A percentile compares a stretch with the other conserved stretches of the same genome.
phyloP scores from a whole-genome alignment of 805 yeast species.

The Barnettozyma botsteinii region DNA sequence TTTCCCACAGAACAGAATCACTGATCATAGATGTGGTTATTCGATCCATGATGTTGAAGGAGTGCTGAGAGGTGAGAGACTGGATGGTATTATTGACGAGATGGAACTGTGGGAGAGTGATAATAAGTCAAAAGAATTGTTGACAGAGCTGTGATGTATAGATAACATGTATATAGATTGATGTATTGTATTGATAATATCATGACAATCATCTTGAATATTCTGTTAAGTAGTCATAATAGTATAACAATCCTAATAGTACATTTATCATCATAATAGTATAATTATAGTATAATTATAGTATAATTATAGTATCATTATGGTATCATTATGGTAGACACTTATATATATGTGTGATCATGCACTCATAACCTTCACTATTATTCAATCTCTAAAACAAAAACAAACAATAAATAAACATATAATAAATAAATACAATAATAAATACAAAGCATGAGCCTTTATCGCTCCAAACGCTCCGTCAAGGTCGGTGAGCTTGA shows the following conservation, averaged over 20 bases:
- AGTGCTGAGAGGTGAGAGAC: constrained; percentile 52
- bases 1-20: constrained; percentile 84
- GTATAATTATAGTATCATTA: no score
- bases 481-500: constrained; percentile 57
- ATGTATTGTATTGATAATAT: no score
- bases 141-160: constrained; percentile 13
- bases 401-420: constrained; percentile 4
- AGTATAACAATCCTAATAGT: no score
- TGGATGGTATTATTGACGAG: constrained; percentile 51
- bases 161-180: not conserved
- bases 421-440: not conserved
- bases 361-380: no score
- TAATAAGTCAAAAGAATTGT: constrained; percentile 32
- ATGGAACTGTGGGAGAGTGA: constrained; percentile 43
- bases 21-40: constrained; percentile 87
- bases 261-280: no score
- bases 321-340: no score
- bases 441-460: constrained; percentile 11
- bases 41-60: constrained; percentile 72
- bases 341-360: no score
- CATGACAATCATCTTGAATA: no score
- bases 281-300: no score
- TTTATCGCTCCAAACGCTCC: constrained; percentile 36
- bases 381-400: no score
- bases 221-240: no score